These are phyloP conservation scores for Hortaea sp. DNA, from an alignment of 2,329 filamentous ascomycete species.

Conservation along the genomic window DNA sequence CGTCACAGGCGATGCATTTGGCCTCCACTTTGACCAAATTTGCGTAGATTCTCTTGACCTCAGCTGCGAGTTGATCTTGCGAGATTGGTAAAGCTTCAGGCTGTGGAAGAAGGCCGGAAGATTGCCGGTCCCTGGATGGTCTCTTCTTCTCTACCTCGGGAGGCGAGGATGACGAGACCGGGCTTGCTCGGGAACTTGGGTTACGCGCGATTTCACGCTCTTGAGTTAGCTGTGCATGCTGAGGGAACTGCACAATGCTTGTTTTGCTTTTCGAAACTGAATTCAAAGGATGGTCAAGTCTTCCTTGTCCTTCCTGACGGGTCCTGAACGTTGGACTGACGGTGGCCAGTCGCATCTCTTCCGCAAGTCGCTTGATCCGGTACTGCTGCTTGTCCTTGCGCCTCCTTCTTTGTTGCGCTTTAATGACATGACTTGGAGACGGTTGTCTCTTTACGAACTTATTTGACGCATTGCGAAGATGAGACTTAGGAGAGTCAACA, in stretches of 20 bases:
- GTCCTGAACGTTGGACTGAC: too few relatives aligned
- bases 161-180: too few relatives aligned
- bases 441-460: too few relatives aligned
- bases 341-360: not conserved
- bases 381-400: not conserved
- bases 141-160: too few relatives aligned
- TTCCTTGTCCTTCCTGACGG: too few relatives aligned
- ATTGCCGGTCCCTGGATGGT: not conserved
- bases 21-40: slow-evolving; percentile 78
- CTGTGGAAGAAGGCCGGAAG: not conserved
- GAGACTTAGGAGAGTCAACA: too few relatives aligned
- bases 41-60: slow-evolving; percentile 76
- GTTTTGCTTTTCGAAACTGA: not conserved
- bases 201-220: too few relatives aligned
- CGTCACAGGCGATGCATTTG: slow-evolving; percentile 77
- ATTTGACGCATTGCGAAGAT: too few relatives aligned
- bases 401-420: not conserved
- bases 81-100: slow-evolving; percentile 42
- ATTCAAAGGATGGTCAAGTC: too few relatives aligned
- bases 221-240: not conserved
- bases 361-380: not conserved
- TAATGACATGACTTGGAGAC: too few relatives aligned
- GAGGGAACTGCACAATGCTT: not conserved
- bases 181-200: too few relatives aligned
- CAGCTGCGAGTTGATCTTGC: slow-evolving; percentile 66